These are phyloP conservation scores for Alternaria postmessia DNA, from an alignment of 2,329 filamentous ascomycete genomes.

Conservation along the genomic window DNA sequence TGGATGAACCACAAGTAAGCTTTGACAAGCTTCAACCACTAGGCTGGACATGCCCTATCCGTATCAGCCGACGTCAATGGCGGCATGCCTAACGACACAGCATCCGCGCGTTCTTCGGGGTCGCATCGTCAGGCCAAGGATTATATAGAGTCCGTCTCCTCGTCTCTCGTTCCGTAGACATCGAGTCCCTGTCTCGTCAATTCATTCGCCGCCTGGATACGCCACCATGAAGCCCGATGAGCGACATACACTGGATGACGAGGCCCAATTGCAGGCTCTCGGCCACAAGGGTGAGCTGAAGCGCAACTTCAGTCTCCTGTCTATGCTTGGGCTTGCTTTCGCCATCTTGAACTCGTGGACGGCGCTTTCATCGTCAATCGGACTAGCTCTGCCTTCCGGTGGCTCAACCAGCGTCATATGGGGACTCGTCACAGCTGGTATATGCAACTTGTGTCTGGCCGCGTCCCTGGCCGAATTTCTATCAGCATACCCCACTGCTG, in stretches of 20 bases:
- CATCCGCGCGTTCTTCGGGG: not conserved
- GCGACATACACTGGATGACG: constrained; percentile 39
- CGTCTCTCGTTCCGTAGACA: no score
- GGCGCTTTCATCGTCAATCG: constrained; percentile 65
- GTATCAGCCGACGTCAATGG: constrained; percentile 15
- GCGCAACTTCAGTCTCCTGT: constrained; percentile 65
- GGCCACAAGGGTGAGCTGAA: constrained; percentile 67
- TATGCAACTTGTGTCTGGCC: constrained; percentile 75
- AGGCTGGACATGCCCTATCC: constrained; percentile 14
- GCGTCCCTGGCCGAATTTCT: constrained; percentile 75
- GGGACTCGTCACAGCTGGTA: constrained; percentile 64
- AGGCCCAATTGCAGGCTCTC: constrained; percentile 51
- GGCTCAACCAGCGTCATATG: constrained; percentile 76
- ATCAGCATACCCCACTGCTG: constrained; percentile 66
- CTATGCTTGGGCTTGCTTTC: constrained; percentile 69
- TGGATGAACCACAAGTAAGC: constrained; percentile 19
- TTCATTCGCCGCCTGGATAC: not conserved
- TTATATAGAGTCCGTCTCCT: not conserved
- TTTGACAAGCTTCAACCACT: constrained; percentile 22
- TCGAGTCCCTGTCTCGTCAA: not conserved
- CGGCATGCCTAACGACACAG: constrained; percentile 9
- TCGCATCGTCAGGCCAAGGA: not conserved
- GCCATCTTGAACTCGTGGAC: constrained; percentile 72
- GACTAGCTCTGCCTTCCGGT: constrained; percentile 72
- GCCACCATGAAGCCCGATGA: constrained; percentile 31